These are phyloP conservation scores for Naganishia antarctica DNA, from an alignment of 768 basidiomycete genomes.

Conservation along the genomic window DNA sequence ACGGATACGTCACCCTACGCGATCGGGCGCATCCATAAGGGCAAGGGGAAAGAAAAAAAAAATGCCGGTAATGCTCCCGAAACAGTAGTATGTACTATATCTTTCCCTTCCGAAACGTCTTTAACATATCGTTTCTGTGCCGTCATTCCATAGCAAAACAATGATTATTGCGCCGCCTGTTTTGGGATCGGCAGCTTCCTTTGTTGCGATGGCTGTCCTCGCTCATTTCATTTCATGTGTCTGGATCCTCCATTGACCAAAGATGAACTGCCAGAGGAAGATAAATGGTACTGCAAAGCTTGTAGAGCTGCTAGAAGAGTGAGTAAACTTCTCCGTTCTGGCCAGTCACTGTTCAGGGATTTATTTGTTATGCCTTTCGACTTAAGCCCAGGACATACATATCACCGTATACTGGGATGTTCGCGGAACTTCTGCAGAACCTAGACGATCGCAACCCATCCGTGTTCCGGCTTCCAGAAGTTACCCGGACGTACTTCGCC, in stretches of 20 bases:
- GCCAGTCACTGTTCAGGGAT: too few species aligned
- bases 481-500: slow-evolving; percentile 75
- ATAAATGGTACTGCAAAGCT: slow-evolving; percentile 52
- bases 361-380: too few species aligned
- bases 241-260: slow-evolving; percentile 90
- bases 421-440: slow-evolving; percentile 62
- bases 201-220: slow-evolving; percentile 95
- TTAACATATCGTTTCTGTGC: background rate
- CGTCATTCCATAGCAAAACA: slow-evolving; percentile 49
- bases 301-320: slow-evolving; percentile 52
- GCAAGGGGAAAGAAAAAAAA: slow-evolving; percentile 22
- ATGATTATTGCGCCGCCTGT: slow-evolving; percentile 53
- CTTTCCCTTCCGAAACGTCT: background rate
- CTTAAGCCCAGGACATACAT: slow-evolving; percentile 2
- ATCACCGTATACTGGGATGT: slow-evolving; percentile 29
- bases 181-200: slow-evolving; percentile 67
- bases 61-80: background rate
- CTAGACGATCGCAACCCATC: slow-evolving; percentile 65
- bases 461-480: slow-evolving; percentile 81
- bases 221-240: slow-evolving; percentile 94
- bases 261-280: slow-evolving; percentile 70
- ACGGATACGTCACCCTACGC: slow-evolving; percentile 27
- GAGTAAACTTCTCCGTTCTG: slow-evolving; percentile 48
- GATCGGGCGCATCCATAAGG: slow-evolving; percentile 20
- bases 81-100: background rate